Percentiles rank a stretch among this genome's conserved stretches.
phyloP scores from a whole-genome alignment of 768 basidiomycete species.

The Russula emetica region DNA sequence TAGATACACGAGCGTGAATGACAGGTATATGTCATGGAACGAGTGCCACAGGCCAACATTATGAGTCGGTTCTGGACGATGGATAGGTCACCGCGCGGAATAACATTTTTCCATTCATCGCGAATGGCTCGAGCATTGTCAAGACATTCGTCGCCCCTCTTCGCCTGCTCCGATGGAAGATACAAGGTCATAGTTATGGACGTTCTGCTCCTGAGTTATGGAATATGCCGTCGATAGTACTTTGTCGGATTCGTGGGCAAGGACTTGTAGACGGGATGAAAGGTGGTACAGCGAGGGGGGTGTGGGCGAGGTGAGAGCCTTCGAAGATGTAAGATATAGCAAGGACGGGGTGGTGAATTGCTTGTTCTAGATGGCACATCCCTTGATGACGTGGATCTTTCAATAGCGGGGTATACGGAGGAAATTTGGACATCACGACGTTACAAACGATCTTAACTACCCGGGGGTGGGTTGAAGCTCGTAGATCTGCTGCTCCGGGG shows the following conservation, averaged over 20 bases:
- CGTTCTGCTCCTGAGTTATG: neutral
- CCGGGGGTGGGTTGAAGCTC: neutral
- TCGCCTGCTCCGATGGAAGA: conserved; percentile 9
- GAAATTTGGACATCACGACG: neutral
- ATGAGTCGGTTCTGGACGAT: conserved; percentile 11
- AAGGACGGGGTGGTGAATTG: neutral
- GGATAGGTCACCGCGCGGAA: conserved; percentile 9
- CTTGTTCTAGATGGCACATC: neutral
- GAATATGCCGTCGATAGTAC: neutral
- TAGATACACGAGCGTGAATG: neutral
- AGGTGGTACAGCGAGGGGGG: neutral
- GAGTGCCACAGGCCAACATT: conserved; percentile 1
- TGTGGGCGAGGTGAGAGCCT: neutral
- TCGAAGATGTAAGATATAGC: neutral
- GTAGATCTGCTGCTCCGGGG: neutral
- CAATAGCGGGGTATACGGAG: neutral
- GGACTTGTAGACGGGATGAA: neutral
- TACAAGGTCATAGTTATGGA: conserved; percentile 1
- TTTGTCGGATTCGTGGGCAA: neutral
- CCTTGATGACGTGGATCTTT: neutral
- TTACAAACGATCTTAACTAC: neutral
- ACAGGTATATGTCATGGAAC: neutral
- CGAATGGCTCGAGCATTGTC: conserved; percentile 17
- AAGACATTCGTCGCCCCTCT: conserved; percentile 18
- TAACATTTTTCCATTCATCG: conserved; percentile 10